Evolutionary conservation across 805 yeast species (phyloP), one percentile per base, ranked within the genome.

Genomic region (Pichia californica): DNA sequence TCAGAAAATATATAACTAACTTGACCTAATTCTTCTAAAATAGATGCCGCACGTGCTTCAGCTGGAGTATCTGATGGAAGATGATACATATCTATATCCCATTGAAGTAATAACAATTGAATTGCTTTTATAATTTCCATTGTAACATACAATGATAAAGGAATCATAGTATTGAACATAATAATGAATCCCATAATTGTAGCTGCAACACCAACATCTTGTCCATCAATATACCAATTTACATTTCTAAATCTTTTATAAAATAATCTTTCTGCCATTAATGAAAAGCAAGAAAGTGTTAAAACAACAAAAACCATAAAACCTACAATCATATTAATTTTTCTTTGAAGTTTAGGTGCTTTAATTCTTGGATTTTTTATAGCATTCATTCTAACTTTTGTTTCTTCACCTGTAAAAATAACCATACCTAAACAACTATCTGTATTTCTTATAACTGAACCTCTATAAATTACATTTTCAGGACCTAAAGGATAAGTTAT

Each of bases 121-220:
- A 84, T 78, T 7, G 85, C 84, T 58, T 93, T 93, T 57, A 89
- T 88, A 48, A 93, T 83, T 61, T 94, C 99, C 88, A 91, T 86
- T 0, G 98, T 88, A 18, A 93, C 98, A 59, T 93, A 94, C 25
- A 93, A 73, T 0, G 98, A 91, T 27, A 93, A 69, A 0, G 99
- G 99, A 58, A 93, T 93, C 67, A 93, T 74, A 0, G 99, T 93
- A 61, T 93, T 93, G 68, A 83, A 91, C 98, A 93, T 91, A 69
- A 93, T 91, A 50, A 93, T 83, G 63, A 85, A 94, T 2, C 98
- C 88, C 96, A 93, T 89, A 39, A 93, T 72, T 0, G 95, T 86
- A 1, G 96, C 84, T 3, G 95, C 91, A 18, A 78, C 74, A 19
- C 95, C 94, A 0, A 83, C 95, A 52, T 85, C 93, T 53, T 77